These are phyloP conservation scores for Tremella fuciformis DNA, from an alignment of 768 basidiomycete species.

Conservation along the genomic window DNA sequence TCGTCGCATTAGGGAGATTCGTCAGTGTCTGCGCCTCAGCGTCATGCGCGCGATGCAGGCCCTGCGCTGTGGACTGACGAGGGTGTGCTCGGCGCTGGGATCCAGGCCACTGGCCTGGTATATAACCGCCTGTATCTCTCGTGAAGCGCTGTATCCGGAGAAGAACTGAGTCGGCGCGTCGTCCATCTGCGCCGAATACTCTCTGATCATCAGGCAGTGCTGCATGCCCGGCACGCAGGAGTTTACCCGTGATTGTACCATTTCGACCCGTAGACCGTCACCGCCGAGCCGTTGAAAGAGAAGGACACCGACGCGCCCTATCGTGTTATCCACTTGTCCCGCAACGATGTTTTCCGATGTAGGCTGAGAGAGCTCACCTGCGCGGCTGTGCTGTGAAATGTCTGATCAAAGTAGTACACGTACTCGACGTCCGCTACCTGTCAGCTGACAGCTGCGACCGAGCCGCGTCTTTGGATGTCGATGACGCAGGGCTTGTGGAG, in stretches of 20 bases:
- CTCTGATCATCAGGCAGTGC: no score
- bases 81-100: not conserved
- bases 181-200: conserved; percentile 5
- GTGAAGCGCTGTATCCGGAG: no score
- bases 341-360: no score
- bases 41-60: no score
- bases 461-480: no score
- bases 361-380: no score
- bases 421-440: not conserved
- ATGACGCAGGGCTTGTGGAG: no score
- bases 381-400: not conserved
- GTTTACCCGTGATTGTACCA: conserved; percentile 24
- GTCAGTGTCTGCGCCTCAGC: not conserved
- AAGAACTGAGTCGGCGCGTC: not conserved
- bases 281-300: conserved; percentile 25
- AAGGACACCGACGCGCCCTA: not conserved
- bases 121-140: not conserved
- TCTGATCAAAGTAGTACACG: not conserved
- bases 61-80: no score
- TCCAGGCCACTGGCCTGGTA: not conserved
- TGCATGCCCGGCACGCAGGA: no score
- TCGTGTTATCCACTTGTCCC: not conserved
- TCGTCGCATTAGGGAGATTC: not conserved
- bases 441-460: no score
- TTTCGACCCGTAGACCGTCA: conserved; percentile 22